Base-by-base conservation (phyloP, 176 grass and related monocot genomes). In the Saccharum spontaneum region DNA sequence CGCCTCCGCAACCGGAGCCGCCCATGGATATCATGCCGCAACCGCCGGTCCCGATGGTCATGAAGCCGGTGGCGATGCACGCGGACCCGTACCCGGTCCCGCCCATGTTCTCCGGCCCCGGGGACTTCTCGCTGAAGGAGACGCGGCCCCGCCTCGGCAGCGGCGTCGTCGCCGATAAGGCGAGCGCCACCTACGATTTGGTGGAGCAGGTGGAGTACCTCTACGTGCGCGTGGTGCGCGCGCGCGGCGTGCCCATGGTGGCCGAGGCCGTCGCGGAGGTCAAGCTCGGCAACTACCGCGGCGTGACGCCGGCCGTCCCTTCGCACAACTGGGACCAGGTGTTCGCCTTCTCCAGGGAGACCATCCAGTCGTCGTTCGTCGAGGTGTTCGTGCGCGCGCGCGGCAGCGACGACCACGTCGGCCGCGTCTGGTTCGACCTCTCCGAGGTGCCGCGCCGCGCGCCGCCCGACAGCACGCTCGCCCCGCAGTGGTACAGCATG, bases 161-260 rank as follows among this genome's bases (percentile, higher is more conserved):
- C 55, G 90, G 52, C n/a, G n/a, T 38, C 40, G 60, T 28, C 7
- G 86, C 86, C 7, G 90, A 94, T 66, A 97, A 94, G 92, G 78
- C 82, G 0, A 94, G 88, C 87, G 84, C 92, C 2, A 95, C 95
- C 18, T 98, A 98, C 48, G 95, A 98, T 69, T 73, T 98, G 82
- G 92, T 98, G 8, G 95, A 98, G 84, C 92, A 95, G 87, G 91
- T 98, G 89, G 88, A 95, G 67, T 98, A 98, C 81, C 86, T 98
- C 2, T 98, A 98, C 67, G 92, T 98, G 41, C 92, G 92, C 69
- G 92, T 98, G 11, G 92, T 98, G 63, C 88, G 90, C 83, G 90
- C 92, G 20, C 90, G 92, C 55, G 90, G 94, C 71, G 78, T 86
- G 71, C 64, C 85, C 1, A 28, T 76, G 26, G 49, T 37, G 33